Conservation (phyloP, 148 eudicot species). For the Silene conica region DNA sequence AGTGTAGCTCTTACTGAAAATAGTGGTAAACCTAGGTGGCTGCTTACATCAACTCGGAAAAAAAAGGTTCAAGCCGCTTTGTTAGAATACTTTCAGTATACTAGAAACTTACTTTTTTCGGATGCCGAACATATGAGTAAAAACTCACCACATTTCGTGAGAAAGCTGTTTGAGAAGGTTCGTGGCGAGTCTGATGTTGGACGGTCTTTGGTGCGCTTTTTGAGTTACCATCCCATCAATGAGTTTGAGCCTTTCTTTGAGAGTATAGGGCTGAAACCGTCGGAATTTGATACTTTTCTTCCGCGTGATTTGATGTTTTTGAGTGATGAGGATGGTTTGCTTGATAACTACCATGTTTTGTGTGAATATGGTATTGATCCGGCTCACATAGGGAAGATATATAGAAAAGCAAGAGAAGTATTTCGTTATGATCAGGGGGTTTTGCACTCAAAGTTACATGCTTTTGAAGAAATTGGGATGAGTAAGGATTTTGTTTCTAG, state of each 20-base stretch:
- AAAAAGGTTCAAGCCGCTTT: slow-evolving; percentile 58
- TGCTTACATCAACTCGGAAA: slow-evolving; percentile 10
- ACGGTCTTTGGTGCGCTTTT: slow-evolving; percentile 36
- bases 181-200: slow-evolving; percentile 27
- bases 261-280: slow-evolving; percentile 66
- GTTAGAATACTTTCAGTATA: slow-evolving; percentile 60
- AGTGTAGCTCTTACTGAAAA: neutral
- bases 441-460: slow-evolving; percentile 43
- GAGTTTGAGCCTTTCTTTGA: slow-evolving; percentile 84
- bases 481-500: slow-evolving; percentile 33
- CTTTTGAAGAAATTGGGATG: slow-evolving; percentile 50
- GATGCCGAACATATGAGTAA: slow-evolving; percentile 63
- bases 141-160: slow-evolving; percentile 51
- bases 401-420: slow-evolving; percentile 49
- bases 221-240: slow-evolving; percentile 67
- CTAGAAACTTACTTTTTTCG: slow-evolving; percentile 49
- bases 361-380: slow-evolving; percentile 56
- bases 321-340: slow-evolving; percentile 47
- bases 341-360: slow-evolving; percentile 55
- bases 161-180: slow-evolving; percentile 38
- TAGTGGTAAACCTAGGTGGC: too few species aligned
- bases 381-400: slow-evolving; percentile 52
- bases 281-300: slow-evolving; percentile 37
- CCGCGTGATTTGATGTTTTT: slow-evolving; percentile 54
- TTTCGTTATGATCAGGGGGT: slow-evolving; percentile 45